Base-by-base conservation (phyloP, 352 stramenopile species). In the Phytophthora gonapodyides region DNA sequence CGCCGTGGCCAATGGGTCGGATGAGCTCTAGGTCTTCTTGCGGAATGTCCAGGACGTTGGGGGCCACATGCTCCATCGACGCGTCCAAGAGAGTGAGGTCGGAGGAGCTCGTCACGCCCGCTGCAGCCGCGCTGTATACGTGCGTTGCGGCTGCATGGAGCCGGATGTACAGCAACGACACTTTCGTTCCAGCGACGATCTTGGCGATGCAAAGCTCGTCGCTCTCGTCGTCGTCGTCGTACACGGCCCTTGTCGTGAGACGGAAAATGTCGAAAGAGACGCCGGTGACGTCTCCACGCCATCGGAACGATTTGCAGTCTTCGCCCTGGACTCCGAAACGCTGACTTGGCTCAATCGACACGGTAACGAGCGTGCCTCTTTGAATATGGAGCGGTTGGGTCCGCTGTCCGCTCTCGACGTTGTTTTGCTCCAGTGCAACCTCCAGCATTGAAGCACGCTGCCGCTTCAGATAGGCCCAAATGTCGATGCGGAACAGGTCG, bases 401-500 rank as follows among this genome's bases (percentile, higher is more conserved):
- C n/a, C 76, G 78, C 19, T 75, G 65, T 7, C 59, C 80, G 17
- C 64, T 71, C 51, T 89, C 80, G 1, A 65, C 56, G 11, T 87
- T 76, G 38, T 80, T 87, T 9, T 70, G 52, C 38, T 88, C 77
- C 0, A 85, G 55, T 8, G 83, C 80, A 3, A 62, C 72, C 44
- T 87, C 80, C 16, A 89, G 64, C 83, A 92, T 89, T 33, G 73
- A 75, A 13, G 61, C 68, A 2, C 83, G 71, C 24, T 92, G 83
- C 42, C 85, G 79, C 7, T 80, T 77, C 11, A 88, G 40, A 38
- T 89, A 92, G 5, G 75, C 80, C 83, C 83, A 92, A 35, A 92
- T 71, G 30, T 92, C 79, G 21, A 92, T 61, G 1, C 77, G 73
- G 64, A 92, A 90, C 15, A 50, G 61, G 10, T 88, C 76, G 5